Percentiles rank a stretch among this genome's conserved stretches.
Conservation (phyloP, 2,329 filamentous ascomycete species). For the Penicillium glabrum region DNA sequence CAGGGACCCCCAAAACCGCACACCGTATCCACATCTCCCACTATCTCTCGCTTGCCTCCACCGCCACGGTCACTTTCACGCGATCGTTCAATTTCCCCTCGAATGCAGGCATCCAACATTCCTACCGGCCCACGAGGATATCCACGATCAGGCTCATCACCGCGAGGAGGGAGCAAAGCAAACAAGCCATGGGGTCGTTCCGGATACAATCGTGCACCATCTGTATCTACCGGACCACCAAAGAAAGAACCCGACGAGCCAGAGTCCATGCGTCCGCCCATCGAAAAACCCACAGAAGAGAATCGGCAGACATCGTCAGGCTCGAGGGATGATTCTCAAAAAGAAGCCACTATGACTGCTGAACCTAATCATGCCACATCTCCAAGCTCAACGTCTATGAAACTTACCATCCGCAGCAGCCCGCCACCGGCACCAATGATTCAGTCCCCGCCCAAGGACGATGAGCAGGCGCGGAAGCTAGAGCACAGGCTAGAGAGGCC, state of each 20-base stretch:
- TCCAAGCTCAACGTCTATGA: constrained; percentile 8
- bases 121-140: constrained; percentile 44
- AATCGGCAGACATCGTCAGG: constrained; percentile 1
- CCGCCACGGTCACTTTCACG: constrained; percentile 30
- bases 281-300: constrained; percentile 15
- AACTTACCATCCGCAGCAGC: constrained; percentile 15
- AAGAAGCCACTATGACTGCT: background rate
- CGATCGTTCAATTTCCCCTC: constrained; percentile 37
- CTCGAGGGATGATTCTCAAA: background rate
- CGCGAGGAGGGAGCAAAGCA: constrained; percentile 33
- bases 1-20: constrained; percentile 17
- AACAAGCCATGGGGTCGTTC: constrained; percentile 43
- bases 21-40: constrained; percentile 26
- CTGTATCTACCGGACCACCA: constrained; percentile 16
- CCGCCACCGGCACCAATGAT: constrained; percentile 5
- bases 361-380: background rate
- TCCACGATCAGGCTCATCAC: constrained; percentile 29
- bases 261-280: constrained; percentile 13
- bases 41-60: constrained; percentile 23
- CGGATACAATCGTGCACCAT: constrained; percentile 31
- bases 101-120: constrained; percentile 35
- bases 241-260: constrained; percentile 36
- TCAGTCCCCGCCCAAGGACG: background rate
- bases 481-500: background rate
- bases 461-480: background rate